Base-by-base conservation (phyloP, 805 yeast species). In the Starmerella gropengiesseri region DNA sequence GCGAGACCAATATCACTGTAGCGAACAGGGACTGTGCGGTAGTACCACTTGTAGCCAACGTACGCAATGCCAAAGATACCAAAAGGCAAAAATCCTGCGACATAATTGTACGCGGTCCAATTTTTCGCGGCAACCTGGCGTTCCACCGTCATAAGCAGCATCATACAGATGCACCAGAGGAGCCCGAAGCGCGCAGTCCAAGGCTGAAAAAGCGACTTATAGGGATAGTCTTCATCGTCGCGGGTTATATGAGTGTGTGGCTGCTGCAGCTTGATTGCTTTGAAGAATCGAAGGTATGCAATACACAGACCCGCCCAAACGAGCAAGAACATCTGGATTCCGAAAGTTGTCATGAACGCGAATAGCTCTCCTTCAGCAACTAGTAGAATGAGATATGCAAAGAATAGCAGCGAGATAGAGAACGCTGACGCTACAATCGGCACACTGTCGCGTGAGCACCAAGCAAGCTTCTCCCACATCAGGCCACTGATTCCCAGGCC, bases 1-100 rank as follows among this genome's bases (percentile, higher is more conserved):
- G 81, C 91, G 56, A 80, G 70, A 58, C 83, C 91, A 45, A 84
- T 59, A 30, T 81, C 79, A 51, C 81, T 87, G 38, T 81, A 62
- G 38, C 80, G 68, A 40, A 75, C 81, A 5, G 77, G 62, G 45
- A 73, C 70, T 1, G 89, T 77, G 5, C 83, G 73, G 45, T 74
- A 69, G 13, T 74, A 55, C 1, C 73, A 31, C 54, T 74, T 77
- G 61, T 78, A 77, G 1, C 74, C 71, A 28, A 66, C 13, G 53
- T 70, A 77, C 21, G 73, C 65, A 0, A 68, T 50, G 1, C 60
- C 60, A 55, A 77, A 74, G 6, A 76, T 53, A 37, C 76, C 63
- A 33, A 77, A 53, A 0, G 80, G 72, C 4, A 36, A 12, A 7
- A 43, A 8, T 77, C 73, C 40, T 2, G 47, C 47, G 14, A 33